Evolutionary conservation across 192 early-diverging fungal species (phyloP), one percentile per base, ranked within the genome.

Genomic region (Podila verticillata): DNA sequence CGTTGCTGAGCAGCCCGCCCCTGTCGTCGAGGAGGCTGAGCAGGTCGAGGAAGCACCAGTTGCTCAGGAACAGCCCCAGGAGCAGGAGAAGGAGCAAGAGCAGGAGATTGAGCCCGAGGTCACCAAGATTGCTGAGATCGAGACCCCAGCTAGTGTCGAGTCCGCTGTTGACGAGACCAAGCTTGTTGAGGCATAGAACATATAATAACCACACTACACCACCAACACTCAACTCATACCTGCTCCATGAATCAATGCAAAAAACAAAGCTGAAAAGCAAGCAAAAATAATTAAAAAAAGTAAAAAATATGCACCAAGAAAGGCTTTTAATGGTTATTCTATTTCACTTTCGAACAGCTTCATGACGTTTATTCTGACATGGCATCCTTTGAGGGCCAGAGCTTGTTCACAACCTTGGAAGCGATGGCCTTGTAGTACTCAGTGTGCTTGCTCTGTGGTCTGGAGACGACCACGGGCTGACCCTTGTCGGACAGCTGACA

Each of bases 401-500:
- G 69, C 44, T 86, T 86, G 9, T 26, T 62, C 35, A 85, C 61
- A 20, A 90, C 72, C 47, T 86, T 86, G 6, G 48, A 56, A 17
- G 89, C 81, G 59, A 90, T 89, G 20, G 70, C 60, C 64, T 82
- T 86, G 70, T 90, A 90, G 60, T 81, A 83, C 47, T 66, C 36
- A 19, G 89, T 75, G 51, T 85, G 81, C 30, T 73, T 68, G 66
- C 87, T 88, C 44, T 88, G 80, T 5, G 88, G 88, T 61, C 84
- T 83, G 15, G 88, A 84, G 8, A 91, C 57, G 6, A 90, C 86
- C n/a, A 92, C 85, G 1, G 95, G 95, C 68, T 89, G 87, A 8
- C 96, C 96, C 24, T 75, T 57, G 68, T 97, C 96, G 0, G 90
- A 87, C 24, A 88, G 73, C 12, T 87, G 83, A 74, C 92, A 93